Base-by-base conservation (phyloP, 2,329 filamentous ascomycete genomes). In the Zopfia rhizophila region DNA sequence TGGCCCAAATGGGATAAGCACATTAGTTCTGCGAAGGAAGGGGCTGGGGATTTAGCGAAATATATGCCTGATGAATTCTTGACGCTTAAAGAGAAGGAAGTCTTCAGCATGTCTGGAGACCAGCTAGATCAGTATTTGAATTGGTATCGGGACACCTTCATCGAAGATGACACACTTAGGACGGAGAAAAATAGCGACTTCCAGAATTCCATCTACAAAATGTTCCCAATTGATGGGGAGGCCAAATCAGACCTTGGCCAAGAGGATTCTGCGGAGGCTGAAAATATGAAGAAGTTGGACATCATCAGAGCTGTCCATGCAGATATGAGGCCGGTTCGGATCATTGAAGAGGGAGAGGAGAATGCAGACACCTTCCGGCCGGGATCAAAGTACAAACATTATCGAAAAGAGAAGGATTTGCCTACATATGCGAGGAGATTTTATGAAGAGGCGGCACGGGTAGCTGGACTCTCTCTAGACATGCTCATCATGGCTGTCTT, bases 41-140 rank as follows among this genome's bases (percentile, higher is more conserved):
- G 42, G 13, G 29, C 44, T 23, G 43, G 52, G 27, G 45, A 43
- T 4, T 22, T 32, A 3, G 19, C 14, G 7, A 40, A 45, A 13
- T 60, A 67, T 64, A 70, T 48, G 51, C 77, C 58, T 68, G 72
- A 56, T 69, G 73, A 70, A 67, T 74, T 65, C 66, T 79, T 56
- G 78, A 84, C 62, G 70, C 67, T 88, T 16, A 81, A 77, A 5
- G 85, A 89, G 43, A 72, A 75, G 3, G 82, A 90, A 56, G 80
- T 90, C 7, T 78, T 86, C 28, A 67, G 74, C 1, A 86, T 92
- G 82, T 77, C 74, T 3, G 72, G 78, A 4, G 72, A 78, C 16
- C 80, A 88, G 52, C 73, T 93, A 25, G 88, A 92, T 60, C 82
- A 88, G 48, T 93, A 91, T 61, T 78, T 95, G 70, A 83, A 90